Evolutionary conservation across 352 stramenopile genomes (phyloP), one percentile per base, ranked within the genome.

Genomic region (Globisporangium canariense): DNA sequence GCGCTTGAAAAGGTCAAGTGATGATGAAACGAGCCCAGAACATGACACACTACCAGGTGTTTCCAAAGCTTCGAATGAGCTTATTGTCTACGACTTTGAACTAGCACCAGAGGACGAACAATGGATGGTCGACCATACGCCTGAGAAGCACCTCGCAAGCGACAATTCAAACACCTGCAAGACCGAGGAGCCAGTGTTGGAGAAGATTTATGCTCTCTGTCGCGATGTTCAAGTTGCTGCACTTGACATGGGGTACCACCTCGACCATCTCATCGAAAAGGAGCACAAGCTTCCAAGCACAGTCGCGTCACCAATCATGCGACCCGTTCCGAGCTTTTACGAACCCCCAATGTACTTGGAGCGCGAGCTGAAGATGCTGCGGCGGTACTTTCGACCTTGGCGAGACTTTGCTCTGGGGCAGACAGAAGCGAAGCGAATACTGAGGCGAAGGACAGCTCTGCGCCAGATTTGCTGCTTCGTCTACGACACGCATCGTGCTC

Each of bases 341-440:
- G 62, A 67, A 20, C 34, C 54, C 1, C 70, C 71, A 1, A 67
- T 70, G 28, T 91, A 77, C 56, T 51, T 90, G 50, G 77, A 91
- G 58, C 68, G 77, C 9, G 83, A 91, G 45, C 64, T 91, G 50
- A 91, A 91, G 60, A 78, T 84, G 65, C 64, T 91, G 32, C 79
- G 81, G 13, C 79, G 83, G 6, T 86, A 76, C 52, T 78, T 89
- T 16, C 58, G 63, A 1, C 63, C 54, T 2, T 91, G 83, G 83
- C 72, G 64, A 16, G 47, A 62, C 2, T 70, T 66, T 16, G 60
- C 70, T 22, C 11, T 51, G 5, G 30, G 73, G 10, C 71, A 71
- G 38, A 67, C 58, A 46, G 41, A 53, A 54, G 64, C 68, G 5
- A 77, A 72, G 32, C 13, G 47, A n/a, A n/a, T 65, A 4, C 54